Evolutionary conservation across 2,329 filamentous ascomycete genomes (phyloP).

Genomic region (Botrytis elliptica): DNA sequence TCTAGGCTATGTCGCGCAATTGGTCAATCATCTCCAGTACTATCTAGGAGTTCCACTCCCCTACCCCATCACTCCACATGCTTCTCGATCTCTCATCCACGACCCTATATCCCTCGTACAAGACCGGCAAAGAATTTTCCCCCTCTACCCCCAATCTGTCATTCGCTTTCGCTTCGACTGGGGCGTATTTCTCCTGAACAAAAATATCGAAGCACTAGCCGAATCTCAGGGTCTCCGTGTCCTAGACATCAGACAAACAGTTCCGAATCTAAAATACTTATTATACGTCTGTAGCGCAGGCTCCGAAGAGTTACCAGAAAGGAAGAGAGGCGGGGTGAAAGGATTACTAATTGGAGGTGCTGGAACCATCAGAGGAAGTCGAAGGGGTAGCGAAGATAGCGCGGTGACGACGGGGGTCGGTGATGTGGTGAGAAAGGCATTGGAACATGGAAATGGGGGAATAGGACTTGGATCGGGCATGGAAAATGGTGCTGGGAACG

Average conservation of each 20-base stretch:
- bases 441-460: constrained; percentile 31
- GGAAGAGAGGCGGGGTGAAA: constrained; percentile 60
- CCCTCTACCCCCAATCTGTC: constrained; percentile 69
- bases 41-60: constrained; percentile 78
- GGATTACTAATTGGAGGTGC: constrained; percentile 54
- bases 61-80: constrained; percentile 72
- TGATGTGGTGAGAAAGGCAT: constrained; percentile 32
- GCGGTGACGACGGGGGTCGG: constrained; percentile 26
- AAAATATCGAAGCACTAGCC: constrained; percentile 76
- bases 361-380: constrained; percentile 38
- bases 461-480: constrained; percentile 16
- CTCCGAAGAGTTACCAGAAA: constrained; percentile 58
- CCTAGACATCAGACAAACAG: constrained; percentile 85
- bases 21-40: constrained; percentile 73
- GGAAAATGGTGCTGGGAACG: constrained; percentile 20
- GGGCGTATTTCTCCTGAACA: constrained; percentile 93
- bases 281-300: constrained; percentile 87
- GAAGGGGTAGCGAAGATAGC: constrained; percentile 37
- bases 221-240: constrained; percentile 69
- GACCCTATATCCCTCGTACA: constrained; percentile 66
- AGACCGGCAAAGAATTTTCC: constrained; percentile 64
- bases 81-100: constrained; percentile 71
- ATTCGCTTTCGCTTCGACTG: constrained; percentile 93
- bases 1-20: constrained; percentile 74
- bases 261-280: constrained; percentile 91